phyloP scores from a whole-genome alignment of 2,329 filamentous ascomycete genomes.

The Colletotrichum gigasporum region DNA sequence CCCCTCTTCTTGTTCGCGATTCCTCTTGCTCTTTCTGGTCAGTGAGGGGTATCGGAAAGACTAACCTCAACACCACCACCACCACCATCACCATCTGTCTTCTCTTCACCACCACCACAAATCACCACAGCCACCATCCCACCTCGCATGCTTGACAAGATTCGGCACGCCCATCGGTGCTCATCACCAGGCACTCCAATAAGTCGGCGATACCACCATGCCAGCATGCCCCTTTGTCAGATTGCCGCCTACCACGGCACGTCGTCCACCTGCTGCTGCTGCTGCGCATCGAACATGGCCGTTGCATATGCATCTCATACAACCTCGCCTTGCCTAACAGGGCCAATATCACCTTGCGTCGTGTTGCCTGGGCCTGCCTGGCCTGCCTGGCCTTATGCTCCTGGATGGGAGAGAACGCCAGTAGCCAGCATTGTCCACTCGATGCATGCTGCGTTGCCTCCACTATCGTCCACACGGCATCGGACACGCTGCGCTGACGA shows the following conservation, averaged over 20 bases:
- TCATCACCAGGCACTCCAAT: slow-evolving; percentile 19
- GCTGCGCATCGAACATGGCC: slow-evolving; percentile 1
- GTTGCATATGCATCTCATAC: slow-evolving; percentile 16
- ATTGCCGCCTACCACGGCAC: slow-evolving; percentile 18
- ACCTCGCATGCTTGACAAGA: slow-evolving; percentile 4
- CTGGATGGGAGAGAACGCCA: neutral
- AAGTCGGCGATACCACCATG: slow-evolving; percentile 10
- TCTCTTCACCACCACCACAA: neutral
- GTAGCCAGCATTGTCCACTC: neutral
- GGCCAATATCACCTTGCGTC: too few species aligned
- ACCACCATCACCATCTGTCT: neutral
- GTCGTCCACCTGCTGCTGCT: neutral
- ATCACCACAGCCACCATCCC: slow-evolving; percentile 18
- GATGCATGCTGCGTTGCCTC: slow-evolving; percentile 1
- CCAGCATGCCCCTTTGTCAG: slow-evolving; percentile 6
- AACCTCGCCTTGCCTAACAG: slow-evolving; percentile 1
- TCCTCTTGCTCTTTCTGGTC: neutral
- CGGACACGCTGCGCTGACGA: neutral
- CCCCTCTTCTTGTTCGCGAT: too few species aligned
- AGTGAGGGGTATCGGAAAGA: too few species aligned
- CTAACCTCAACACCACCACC: neutral
- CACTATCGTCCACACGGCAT: neutral
- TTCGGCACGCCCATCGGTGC: slow-evolving; percentile 23
- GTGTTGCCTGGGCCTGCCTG: too few species aligned
- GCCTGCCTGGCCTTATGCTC: neutral